These are phyloP conservation scores for Selaginella moellendorffii DNA, from an alignment of 75 land plant genomes.

Conservation along the genomic window DNA sequence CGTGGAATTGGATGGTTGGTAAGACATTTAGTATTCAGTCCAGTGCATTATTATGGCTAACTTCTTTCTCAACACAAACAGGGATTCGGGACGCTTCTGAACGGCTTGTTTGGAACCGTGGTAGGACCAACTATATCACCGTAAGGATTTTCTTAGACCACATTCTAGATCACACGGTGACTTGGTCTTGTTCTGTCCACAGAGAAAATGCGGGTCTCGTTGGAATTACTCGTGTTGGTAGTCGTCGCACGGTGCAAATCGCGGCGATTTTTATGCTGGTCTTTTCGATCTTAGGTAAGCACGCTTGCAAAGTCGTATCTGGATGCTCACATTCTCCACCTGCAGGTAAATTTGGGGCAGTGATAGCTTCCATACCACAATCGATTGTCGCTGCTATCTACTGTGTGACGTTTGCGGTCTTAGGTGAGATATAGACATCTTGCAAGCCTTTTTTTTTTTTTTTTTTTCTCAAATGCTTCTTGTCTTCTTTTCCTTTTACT, in stretches of 20 bases:
- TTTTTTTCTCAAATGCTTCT: too few species aligned
- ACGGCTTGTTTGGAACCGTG: conserved; percentile 7
- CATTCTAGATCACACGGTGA: too few species aligned
- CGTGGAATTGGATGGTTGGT: conserved; percentile 96
- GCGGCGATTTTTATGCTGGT: conserved; percentile 84
- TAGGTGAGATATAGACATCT: neutral
- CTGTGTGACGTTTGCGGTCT: conserved; percentile 2
- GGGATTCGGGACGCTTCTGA: neutral
- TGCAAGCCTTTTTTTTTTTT: too few species aligned
- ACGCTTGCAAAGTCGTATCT: neutral
- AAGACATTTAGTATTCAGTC: neutral
- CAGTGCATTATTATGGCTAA: neutral
- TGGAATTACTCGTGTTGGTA: conserved; percentile 76
- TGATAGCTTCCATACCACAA: conserved; percentile 4
- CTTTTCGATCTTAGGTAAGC: conserved; percentile 59
- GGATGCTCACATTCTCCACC: neutral
- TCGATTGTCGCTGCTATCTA: conserved; percentile 5
- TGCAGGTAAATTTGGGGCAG: conserved; percentile 7
- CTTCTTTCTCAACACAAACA: neutral
- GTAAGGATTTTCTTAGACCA: neutral
- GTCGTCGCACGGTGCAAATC: conserved; percentile 69
- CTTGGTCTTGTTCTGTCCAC: neutral
- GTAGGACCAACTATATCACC: neutral
- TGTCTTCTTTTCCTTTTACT: neutral
- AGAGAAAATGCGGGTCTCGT: conserved; percentile 67